Base-by-base conservation (phyloP, 495 filamentous ascomycete species). In the Penicillium manginii region DNA sequence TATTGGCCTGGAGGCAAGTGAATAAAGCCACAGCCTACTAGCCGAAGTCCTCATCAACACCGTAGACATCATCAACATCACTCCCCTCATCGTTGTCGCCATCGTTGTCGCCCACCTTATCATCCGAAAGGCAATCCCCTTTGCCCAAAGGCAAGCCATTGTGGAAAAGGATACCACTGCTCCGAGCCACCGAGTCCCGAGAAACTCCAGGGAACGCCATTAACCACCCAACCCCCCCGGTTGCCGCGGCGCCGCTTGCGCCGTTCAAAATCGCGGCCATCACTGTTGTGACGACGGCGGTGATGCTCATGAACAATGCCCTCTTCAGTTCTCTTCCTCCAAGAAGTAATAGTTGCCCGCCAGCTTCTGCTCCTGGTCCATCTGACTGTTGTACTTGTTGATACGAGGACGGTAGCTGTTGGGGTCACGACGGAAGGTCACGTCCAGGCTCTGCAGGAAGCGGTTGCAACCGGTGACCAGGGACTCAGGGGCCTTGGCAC, bases 351-450 rank as follows among this genome's bases (percentile, higher is more conserved):
- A 98, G 77, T 97, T 98, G 60, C 94, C 94, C 62, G 71, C 78
- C 65, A 92, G 64, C 84, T 98, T 98, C 82, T 98, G 94, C 69
- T 97, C 94, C 71, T 97, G 92, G 73, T 98, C 94, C 62, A 97
- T 79, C 77, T 98, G 96, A 71, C 88, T 92, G 73, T 96, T 86
- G 65, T 86, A 78, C 84, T 98, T 98, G 85, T 98, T 98, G 84
- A 98, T 98, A 73, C 96, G 90, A 42, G 96, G 94, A 32, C 94
- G 85, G 81, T 85, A 98, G 66, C 92, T 96, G 76, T 89, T 96
- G 58, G 96, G 93, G 71, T 98, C 96, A 64, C 96, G 91, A 66
- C 96, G 91, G 87, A 98, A 98, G 15, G 94, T 98, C 62, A 98
- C 94, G 68, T 98, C 92, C 54, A 98, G 79, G 71, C 88, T 96